Percentiles rank a stretch among this genome's conserved stretches.
Conservation (phyloP, 768 basidiomycete genomes). For the Paxillus rubicundulus region DNA sequence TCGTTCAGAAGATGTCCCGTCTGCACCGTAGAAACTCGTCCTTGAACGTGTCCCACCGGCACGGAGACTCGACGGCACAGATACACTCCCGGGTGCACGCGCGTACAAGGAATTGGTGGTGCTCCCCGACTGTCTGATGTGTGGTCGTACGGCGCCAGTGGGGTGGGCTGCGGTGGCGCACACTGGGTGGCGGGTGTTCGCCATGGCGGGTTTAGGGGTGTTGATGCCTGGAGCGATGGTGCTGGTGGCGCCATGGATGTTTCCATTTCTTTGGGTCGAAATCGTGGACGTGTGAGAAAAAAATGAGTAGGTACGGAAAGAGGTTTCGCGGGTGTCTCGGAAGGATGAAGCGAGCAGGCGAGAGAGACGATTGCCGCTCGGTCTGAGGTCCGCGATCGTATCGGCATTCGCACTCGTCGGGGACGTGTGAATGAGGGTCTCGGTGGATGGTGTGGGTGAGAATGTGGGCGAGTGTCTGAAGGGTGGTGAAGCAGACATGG, state of each 20-base stretch:
- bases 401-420: neutral
- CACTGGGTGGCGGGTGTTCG: neutral
- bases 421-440: constrained; percentile 6
- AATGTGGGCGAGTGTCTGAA: constrained; percentile 4
- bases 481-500: constrained; percentile 3
- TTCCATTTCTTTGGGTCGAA: neutral
- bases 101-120: constrained; percentile 16
- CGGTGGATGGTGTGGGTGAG: constrained; percentile 15
- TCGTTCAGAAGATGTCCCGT: neutral
- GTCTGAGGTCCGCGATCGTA: neutral
- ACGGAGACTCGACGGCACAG: constrained; percentile 1
- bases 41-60: constrained; percentile 12
- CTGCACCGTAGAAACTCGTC: constrained; percentile 6
- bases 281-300: neutral
- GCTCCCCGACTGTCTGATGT: constrained; percentile 12
- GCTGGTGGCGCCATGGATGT: neutral
- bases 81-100: neutral
- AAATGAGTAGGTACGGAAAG: neutral
- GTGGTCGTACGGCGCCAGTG: constrained; percentile 16
- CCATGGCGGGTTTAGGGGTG: neutral
- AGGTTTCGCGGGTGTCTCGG: neutral
- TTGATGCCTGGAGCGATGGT: neutral
- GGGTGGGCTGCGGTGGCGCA: constrained; percentile 16
- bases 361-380: constrained; percentile 12
- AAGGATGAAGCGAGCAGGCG: constrained; percentile 23